Base-by-base conservation (phyloP, 257 asterid species). In the Penstemon barbatus region DNA sequence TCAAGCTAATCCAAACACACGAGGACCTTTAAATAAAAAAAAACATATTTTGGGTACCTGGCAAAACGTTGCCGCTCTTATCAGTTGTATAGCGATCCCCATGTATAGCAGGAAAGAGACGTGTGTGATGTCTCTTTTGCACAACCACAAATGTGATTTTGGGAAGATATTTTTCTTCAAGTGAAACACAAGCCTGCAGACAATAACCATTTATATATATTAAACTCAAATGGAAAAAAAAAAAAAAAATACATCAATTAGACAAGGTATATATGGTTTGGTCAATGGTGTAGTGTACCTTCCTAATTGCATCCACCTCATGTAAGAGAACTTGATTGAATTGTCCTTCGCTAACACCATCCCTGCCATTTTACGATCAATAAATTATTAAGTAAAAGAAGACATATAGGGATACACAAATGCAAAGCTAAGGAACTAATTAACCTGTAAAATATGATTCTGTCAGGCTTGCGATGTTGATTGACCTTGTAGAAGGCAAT, bases 41-140 rank as follows among this genome's bases (percentile, higher is more conserved):
- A 25, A 25, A 25, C 33, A 25, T 25, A 25, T 25, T 25, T 25
- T 25, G 33, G 33, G 13, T 55, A 90, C 97, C 98, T 38, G 98
- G 96, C 46, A 90, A 67, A 62, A 93, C 86, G 65, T 93, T 93
- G 18, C 97, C 96, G 72, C 98, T 93, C 81, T n/a, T 86, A 73
- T 93, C 97, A 0, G 92, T 86, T 4, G 70, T 1, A 0, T 4
- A 0, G 4, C 78, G 75, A 55, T 88, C 90, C 1, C 62, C n/a
- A 42, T 86, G 93, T 44, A 63, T 64, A 3, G 58, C 81, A 36
- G 98, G 77, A 58, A 93, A 93, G n/a, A 93, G 83, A 0, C 98
- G 96, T 0, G 98, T 90, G 52, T 92, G 97, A 55, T 92, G 98
- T 51, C 98, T 84, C 87, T 92, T 92, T 70, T 92, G 98, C 66